Evolutionary conservation across 2,329 filamentous ascomycete genomes (phyloP).

Genomic region (Pyrenophora tritici-repentis): DNA sequence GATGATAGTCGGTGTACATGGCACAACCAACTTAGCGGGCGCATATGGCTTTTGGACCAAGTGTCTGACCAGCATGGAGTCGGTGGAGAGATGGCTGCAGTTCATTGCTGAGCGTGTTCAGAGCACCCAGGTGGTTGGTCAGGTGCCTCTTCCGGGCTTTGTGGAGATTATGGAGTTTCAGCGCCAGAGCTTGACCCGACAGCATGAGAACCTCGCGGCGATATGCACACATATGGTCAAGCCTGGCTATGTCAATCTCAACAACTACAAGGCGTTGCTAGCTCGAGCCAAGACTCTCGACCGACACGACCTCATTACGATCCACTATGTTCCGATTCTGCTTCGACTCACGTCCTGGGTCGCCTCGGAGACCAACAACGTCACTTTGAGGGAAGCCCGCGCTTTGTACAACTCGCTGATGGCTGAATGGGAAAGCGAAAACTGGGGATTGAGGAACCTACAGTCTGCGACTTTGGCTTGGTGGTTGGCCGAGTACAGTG

Average conservation of each 20-base stretch:
- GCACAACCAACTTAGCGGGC: conserved; percentile 56
- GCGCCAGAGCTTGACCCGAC: conserved; percentile 76
- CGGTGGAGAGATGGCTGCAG: conserved; percentile 77
- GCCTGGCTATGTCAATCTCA: conserved; percentile 68
- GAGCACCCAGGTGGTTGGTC: conserved; percentile 74
- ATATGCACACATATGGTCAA: conserved; percentile 80
- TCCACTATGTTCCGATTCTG: conserved; percentile 83
- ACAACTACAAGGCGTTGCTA: conserved; percentile 77
- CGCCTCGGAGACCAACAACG: conserved; percentile 72
- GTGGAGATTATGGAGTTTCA: conserved; percentile 82
- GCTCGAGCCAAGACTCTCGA: conserved; percentile 70
- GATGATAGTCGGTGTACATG: conserved; percentile 61
- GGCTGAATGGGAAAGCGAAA: conserved; percentile 66
- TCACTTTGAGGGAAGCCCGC: conserved; percentile 69
- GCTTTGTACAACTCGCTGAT: conserved; percentile 72
- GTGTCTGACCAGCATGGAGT: conserved; percentile 76
- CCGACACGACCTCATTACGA: conserved; percentile 73
- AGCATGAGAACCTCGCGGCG: conserved; percentile 87
- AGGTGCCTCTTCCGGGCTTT: conserved; percentile 65
- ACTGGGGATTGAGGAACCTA: conserved; percentile 75
- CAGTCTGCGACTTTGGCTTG: conserved; percentile 78
- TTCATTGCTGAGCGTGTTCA: conserved; percentile 76
- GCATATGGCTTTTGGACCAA: conserved; percentile 70
- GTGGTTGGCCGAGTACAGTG: conserved; percentile 94
- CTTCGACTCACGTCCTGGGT: conserved; percentile 77